Evolutionary conservation across 2,329 filamentous ascomycete genomes (phyloP).

Genomic region (Alternaria infectoria): DNA sequence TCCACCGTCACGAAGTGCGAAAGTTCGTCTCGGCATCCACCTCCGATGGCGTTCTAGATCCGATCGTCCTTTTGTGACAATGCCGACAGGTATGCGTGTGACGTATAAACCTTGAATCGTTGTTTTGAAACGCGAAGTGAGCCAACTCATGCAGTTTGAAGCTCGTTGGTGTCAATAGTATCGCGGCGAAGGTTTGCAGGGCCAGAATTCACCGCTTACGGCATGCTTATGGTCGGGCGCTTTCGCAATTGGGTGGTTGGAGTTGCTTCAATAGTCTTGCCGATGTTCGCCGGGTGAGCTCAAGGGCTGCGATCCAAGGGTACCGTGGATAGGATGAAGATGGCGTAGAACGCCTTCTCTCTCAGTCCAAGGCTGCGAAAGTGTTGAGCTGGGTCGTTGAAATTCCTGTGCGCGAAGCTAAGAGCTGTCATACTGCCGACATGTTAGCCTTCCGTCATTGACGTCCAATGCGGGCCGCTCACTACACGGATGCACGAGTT

Average conservation of each 20-base stretch:
- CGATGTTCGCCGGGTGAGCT: neutral
- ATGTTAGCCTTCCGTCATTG: neutral
- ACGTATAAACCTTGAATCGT: neutral
- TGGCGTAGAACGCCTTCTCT: neutral
- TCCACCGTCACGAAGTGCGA: neutral
- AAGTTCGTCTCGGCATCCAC: neutral
- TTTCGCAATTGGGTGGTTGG: neutral
- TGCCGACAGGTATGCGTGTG: neutral
- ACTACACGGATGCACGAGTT: neutral
- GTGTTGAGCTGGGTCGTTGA: too few relatives aligned
- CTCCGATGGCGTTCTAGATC: neutral
- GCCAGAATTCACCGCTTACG: neutral
- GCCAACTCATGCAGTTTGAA: neutral
- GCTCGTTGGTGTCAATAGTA: neutral
- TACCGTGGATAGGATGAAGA: neutral
- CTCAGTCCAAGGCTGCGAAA: fast-evolving
- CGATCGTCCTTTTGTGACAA: neutral
- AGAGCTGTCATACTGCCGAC: neutral
- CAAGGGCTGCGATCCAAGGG: neutral
- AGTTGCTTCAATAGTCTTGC: neutral
- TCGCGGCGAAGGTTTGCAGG: neutral
- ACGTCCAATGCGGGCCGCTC: neutral
- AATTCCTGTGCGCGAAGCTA: neutral
- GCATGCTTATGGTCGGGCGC: neutral
- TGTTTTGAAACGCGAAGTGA: neutral